Evolutionary conservation across 345 rosid species (phyloP), one percentile per base, ranked within the genome.

Genomic region (Euphorbia tirucalli): DNA sequence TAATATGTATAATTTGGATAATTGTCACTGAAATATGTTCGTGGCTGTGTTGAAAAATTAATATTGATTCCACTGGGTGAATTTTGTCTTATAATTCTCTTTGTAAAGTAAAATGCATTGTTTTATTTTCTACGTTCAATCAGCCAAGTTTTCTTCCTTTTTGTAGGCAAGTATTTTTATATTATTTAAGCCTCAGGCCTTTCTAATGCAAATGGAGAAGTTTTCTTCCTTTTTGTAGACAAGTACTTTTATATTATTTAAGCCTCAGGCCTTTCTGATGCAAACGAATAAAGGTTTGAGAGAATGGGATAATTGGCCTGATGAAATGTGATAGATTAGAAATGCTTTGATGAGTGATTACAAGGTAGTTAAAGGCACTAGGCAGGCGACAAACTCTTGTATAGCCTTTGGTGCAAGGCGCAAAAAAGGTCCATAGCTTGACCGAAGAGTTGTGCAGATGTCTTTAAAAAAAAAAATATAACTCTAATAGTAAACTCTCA

Each of bases 121-220:
- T 10, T 0, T 5, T 3, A 25, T 48, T 13, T 30, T 46, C 16
- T 66, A 46, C 21, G 13, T 19, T 46, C 18, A 28, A 48, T 46
- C 52, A 48, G 50, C 41, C n/a, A 66, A 19, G 11, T 56, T 30
- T 60, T 28, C n/a, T 60, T 28, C n/a, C 39, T 67, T 68, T 30
- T 52, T 66, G 35, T 52, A 21, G 22, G 18, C 27, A 24, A 3
- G 31, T 31, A 11, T 7, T 66, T 66, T 22, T 57, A 64, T 24
- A 9, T 43, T 64, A 11, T 67, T 50, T 67, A 52, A 44, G 60
- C 2, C 28, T 6, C 21, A 15, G 13, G 11, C 21, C 4, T 41
- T 46, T 43, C 27, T 24, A 9, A 19, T 48, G 54, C 13, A 7
- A 69, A 57, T 58, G 35, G n/a, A n/a, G n/a, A 65, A 28, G 8